Evolutionary conservation across 164 flowering plant genomes (phyloP).

Genomic region (Magnolia kwangsiensis): DNA sequence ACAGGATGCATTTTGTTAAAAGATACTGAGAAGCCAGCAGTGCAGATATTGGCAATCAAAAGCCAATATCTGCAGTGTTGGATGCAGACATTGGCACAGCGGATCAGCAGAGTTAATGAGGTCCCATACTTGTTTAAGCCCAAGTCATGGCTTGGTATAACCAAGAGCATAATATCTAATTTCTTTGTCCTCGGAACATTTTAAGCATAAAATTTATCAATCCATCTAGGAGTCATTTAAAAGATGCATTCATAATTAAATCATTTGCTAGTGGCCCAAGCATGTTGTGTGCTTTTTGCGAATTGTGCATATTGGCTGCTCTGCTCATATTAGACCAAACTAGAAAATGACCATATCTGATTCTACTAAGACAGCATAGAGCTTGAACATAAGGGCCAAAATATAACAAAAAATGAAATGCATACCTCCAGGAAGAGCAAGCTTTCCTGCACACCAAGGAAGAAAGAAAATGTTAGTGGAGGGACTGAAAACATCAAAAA

Average conservation of each 20-base stretch:
- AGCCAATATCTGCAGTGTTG: no score
- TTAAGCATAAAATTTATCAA: no score
- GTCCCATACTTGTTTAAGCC: no score
- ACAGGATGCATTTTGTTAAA: neutral
- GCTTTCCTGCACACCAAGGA: constrained; percentile 63
- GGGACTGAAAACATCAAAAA: no score
- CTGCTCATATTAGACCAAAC: constrained; percentile 6
- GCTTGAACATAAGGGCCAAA: neutral
- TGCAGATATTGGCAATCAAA: neutral
- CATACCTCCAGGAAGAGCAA: constrained; percentile 77
- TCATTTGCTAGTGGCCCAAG: no score
- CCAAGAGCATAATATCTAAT: no score
- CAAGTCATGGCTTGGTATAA: no score
- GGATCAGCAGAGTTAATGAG: no score
- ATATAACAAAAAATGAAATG: neutral
- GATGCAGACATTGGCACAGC: no score
- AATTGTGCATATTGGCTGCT: neutral
- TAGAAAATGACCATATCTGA: neutral
- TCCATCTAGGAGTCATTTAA: no score
- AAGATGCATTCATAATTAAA: no score
- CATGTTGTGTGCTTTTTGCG: neutral
- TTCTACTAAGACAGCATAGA: neutral
- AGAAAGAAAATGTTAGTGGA: constrained; percentile 2
- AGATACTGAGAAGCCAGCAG: neutral
- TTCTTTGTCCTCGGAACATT: no score